Conservation (phyloP, 768 basidiomycete species). For the Russula foetens region DNA sequence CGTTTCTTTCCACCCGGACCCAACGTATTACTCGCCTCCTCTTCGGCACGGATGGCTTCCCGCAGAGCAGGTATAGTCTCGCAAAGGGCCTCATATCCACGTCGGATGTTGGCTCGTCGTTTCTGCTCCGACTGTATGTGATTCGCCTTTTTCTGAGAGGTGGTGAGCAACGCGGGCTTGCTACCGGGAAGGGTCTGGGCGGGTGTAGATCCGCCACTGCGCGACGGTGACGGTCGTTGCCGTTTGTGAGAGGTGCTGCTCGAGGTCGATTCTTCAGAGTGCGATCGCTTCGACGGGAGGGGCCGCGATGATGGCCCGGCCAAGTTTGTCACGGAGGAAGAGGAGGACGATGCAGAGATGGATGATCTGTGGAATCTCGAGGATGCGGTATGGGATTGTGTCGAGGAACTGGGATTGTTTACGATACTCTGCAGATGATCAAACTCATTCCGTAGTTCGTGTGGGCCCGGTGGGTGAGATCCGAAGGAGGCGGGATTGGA, state of each 20-base stretch:
- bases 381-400: background rate
- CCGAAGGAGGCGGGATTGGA: slow-evolving; percentile 6
- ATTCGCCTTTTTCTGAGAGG: slow-evolving; percentile 86
- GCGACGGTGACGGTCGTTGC: slow-evolving; percentile 9
- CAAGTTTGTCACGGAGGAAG: slow-evolving; percentile 5
- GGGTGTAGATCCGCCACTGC: slow-evolving; percentile 11
- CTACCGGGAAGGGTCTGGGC: slow-evolving; percentile 14
- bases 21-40: slow-evolving; percentile 41
- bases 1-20: slow-evolving; percentile 27
- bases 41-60: slow-evolving; percentile 74
- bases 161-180: slow-evolving; percentile 50
- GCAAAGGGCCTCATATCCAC: slow-evolving; percentile 85
- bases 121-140: slow-evolving; percentile 95
- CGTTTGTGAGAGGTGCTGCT: slow-evolving; percentile 7
- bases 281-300: slow-evolving; percentile 15
- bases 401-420: background rate
- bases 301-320: slow-evolving; percentile 8
- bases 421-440: slow-evolving; percentile 10
- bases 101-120: slow-evolving; percentile 81
- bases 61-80: slow-evolving; percentile 73
- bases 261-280: slow-evolving; percentile 11
- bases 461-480: slow-evolving; percentile 3
- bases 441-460: slow-evolving; percentile 7
- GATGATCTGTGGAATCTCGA: slow-evolving; percentile 11
- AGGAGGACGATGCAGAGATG: slow-evolving; percentile 13